Conservation (phyloP, 192 early-diverging fungal species). For the Pilobolus umbonatus region DNA sequence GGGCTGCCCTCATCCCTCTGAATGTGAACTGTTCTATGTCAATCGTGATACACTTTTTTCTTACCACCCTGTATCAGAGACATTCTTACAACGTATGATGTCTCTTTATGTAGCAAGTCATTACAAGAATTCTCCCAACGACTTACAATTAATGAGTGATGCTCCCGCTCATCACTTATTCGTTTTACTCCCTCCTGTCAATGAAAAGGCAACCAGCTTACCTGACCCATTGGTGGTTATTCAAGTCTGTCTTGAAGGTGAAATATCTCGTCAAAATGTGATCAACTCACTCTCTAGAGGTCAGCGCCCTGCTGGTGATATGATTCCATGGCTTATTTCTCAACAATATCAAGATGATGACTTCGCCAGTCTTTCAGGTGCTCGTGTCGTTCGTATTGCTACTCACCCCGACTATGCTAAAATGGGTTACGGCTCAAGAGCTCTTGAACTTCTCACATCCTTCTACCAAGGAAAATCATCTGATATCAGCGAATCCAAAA, state of each 20-base stretch:
- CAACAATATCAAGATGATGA: constrained; percentile 96
- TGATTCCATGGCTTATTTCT: constrained; percentile 96
- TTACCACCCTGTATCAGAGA: constrained; percentile 93
- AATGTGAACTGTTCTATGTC: constrained; percentile 95
- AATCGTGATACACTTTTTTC: constrained; percentile 98
- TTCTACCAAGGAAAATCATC: constrained; percentile 85
- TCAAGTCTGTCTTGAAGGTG: constrained; percentile 86
- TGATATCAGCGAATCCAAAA: constrained; percentile 56
- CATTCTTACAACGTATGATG: constrained; percentile 98
- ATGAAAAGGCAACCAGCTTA: constrained; percentile 59
- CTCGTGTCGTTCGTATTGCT: constrained; percentile 94
- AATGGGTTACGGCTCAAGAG: constrained; percentile 96
- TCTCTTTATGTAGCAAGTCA: constrained; percentile 95
- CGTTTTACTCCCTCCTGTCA: constrained; percentile 89
- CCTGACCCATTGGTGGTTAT: constrained; percentile 95
- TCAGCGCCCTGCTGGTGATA: constrained; percentile 82
- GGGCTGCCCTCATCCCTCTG: constrained; percentile 89
- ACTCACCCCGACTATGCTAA: constrained; percentile 95
- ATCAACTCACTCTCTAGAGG: constrained; percentile 80
- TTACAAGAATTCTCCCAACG: constrained; percentile 99
- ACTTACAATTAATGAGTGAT: constrained; percentile 95
- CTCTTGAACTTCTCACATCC: constrained; percentile 76
- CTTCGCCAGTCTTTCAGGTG: constrained; percentile 91
- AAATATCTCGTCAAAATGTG: constrained; percentile 85
- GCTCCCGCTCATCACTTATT: constrained; percentile 97